Evolutionary conservation across 2,329 filamentous ascomycete species (phyloP).

Genomic region (Microdochium nivale): DNA sequence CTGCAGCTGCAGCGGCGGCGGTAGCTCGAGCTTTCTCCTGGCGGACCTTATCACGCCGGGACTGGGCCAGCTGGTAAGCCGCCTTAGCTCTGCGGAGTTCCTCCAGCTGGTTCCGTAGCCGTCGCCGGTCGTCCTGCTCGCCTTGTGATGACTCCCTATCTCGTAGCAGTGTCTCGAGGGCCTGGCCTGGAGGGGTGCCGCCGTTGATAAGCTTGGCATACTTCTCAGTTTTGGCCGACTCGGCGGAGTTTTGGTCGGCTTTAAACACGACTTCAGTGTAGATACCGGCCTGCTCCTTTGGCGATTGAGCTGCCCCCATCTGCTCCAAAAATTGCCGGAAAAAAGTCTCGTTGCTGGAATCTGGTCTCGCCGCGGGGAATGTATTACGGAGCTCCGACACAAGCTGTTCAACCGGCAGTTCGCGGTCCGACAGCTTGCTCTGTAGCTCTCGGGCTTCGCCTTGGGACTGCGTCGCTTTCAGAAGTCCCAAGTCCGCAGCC

Average conservation of each 20-base stretch:
- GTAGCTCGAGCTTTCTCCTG: slow-evolving; percentile 33
- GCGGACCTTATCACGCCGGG: slow-evolving; percentile 18
- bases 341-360: slow-evolving; percentile 10
- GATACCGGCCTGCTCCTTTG: slow-evolving; percentile 25
- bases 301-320: slow-evolving; percentile 20
- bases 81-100: slow-evolving; percentile 39
- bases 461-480: slow-evolving; percentile 14
- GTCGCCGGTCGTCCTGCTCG: slow-evolving; percentile 26
- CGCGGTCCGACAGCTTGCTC: slow-evolving; percentile 16
- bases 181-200: slow-evolving; percentile 17
- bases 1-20: slow-evolving; percentile 19
- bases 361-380: slow-evolving; percentile 10
- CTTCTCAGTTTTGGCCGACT: slow-evolving; percentile 18
- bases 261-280: slow-evolving; percentile 34
- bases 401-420: slow-evolving; percentile 15
- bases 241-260: slow-evolving; percentile 21
- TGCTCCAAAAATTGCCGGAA: slow-evolving; percentile 22
- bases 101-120: slow-evolving; percentile 27
- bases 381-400: slow-evolving; percentile 13
- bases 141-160: slow-evolving; percentile 19
- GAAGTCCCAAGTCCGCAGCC: slow-evolving; percentile 15
- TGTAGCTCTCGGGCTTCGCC: slow-evolving; percentile 15
- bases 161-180: slow-evolving; percentile 19
- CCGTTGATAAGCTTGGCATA: slow-evolving; percentile 30
- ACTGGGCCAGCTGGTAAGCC: slow-evolving; percentile 24